Conservation (phyloP, 2,329 filamentous ascomycete species). For the Pseudocercospora vitis region DNA sequence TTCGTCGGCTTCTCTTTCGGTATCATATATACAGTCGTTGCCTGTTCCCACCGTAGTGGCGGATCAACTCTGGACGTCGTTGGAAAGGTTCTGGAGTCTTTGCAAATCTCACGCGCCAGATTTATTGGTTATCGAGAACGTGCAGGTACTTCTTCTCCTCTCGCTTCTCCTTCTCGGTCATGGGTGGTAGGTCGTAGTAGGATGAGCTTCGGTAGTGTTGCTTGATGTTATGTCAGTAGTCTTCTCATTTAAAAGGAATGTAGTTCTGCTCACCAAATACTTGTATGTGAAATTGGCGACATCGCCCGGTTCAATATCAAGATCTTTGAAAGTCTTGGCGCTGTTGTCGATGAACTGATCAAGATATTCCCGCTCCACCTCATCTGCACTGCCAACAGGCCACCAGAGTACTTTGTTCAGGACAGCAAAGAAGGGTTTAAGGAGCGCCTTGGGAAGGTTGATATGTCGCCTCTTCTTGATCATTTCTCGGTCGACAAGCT, state of each 20-base stretch:
- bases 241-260: neutral
- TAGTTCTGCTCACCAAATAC: constrained; percentile 71
- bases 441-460: constrained; percentile 78
- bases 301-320: constrained; percentile 85
- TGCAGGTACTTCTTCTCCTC: constrained; percentile 98
- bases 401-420: constrained; percentile 88
- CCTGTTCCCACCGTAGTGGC: neutral
- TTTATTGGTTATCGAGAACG: constrained; percentile 81
- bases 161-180: constrained; percentile 89
- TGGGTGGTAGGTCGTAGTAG: constrained; percentile 90
- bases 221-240: constrained; percentile 46
- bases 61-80: neutral
- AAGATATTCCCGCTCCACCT: constrained; percentile 88
- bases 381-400: constrained; percentile 76
- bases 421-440: constrained; percentile 72
- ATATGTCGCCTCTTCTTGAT: constrained; percentile 85
- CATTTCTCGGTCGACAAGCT: constrained; percentile 88
- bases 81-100: too few relatives aligned
- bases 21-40: constrained; percentile 9
- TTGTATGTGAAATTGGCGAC: constrained; percentile 85
- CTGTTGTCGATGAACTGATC: constrained; percentile 87
- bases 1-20: too few relatives aligned
- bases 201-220: constrained; percentile 86
- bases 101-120: too few relatives aligned
- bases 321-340: constrained; percentile 93